Conservation (phyloP, 2,329 filamentous ascomycete species). For the Pseudogymnoascus sp. region DNA sequence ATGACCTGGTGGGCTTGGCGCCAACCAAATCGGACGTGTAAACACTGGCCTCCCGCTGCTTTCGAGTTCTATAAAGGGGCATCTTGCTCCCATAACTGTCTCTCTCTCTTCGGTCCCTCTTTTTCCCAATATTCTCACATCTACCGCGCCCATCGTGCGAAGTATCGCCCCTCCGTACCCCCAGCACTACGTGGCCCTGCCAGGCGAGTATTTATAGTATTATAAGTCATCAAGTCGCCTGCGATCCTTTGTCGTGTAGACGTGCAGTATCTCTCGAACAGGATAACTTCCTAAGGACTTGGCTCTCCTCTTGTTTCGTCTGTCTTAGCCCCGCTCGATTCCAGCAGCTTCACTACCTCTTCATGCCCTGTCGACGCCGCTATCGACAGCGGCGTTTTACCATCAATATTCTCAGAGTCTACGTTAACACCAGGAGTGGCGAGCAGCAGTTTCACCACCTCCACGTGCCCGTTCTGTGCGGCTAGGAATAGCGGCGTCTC, state of each 20-base stretch:
- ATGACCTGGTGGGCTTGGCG: neutral
- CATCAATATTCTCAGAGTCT: neutral
- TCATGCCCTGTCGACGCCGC: no score
- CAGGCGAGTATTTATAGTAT: neutral
- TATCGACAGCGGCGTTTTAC: slow-evolving; percentile 7
- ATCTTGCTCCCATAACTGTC: neutral
- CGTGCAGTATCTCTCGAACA: neutral
- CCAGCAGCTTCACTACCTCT: neutral
- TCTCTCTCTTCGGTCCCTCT: neutral
- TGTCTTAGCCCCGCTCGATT: neutral
- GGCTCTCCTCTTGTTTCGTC: neutral
- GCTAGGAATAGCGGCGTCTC: no score
- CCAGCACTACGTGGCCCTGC: neutral
- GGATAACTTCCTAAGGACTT: neutral
- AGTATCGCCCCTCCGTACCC: neutral
- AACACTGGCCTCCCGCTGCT: neutral
- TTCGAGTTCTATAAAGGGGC: neutral
- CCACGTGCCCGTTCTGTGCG: slow-evolving; percentile 13
- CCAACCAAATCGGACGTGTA: neutral
- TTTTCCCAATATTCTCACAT: neutral
- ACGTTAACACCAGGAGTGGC: neutral
- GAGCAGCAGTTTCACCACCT: slow-evolving; percentile 23
- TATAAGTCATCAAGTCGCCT: neutral
- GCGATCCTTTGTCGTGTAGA: neutral
- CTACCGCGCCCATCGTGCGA: neutral